Conservation (phyloP, 805 yeast genomes). For the Cyberlindnera nakhonratchasimensis region DNA sequence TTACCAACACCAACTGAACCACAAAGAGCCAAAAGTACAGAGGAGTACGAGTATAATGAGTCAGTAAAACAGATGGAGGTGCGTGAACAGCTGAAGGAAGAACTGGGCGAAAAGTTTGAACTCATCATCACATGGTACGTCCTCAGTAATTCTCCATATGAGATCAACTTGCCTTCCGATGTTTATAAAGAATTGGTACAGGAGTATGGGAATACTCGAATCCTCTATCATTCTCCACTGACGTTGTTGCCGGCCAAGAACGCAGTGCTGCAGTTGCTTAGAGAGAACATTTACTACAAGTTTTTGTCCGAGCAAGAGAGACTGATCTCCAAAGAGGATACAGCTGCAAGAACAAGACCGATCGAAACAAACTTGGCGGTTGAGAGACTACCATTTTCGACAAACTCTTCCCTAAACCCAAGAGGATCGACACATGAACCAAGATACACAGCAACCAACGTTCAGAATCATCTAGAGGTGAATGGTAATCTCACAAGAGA, state of each 20-base stretch:
- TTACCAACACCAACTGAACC: neutral
- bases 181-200: constrained; percentile 30
- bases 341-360: neutral
- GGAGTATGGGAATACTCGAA: constrained; percentile 25
- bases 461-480: neutral
- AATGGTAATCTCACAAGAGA: neutral
- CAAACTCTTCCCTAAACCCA: neutral
- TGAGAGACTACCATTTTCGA: neutral
- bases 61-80: constrained; percentile 17
- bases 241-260: constrained; percentile 31
- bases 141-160: constrained; percentile 40
- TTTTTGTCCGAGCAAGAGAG: constrained; percentile 26
- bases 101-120: constrained; percentile 34
- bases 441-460: neutral
- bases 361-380: neutral
- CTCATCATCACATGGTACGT: constrained; percentile 41
- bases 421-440: neutral
- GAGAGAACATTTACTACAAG: constrained; percentile 33
- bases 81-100: constrained; percentile 20
- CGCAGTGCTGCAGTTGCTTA: constrained; percentile 29
- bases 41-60: constrained; percentile 21
- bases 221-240: constrained; percentile 34
- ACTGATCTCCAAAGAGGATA: constrained; percentile 11
- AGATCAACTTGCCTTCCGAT: constrained; percentile 45
- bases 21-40: neutral